Conservation (phyloP, 2,329 filamentous ascomycete species). For the Beauveria caledonica region DNA sequence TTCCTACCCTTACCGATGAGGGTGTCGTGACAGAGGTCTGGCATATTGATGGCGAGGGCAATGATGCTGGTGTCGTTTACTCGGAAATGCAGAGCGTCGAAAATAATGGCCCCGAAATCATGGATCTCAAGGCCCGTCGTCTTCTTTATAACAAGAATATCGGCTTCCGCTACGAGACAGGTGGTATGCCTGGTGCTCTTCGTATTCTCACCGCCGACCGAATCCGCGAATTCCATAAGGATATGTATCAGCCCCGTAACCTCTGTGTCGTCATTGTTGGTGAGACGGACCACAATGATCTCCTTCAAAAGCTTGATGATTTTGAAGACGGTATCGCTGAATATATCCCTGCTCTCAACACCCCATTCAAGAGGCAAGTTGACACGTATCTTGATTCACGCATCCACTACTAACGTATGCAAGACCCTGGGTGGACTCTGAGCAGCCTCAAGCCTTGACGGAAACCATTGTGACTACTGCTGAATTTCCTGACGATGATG, state of each 20-base stretch:
- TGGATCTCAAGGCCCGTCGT: conserved; percentile 73
- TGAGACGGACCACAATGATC: conserved; percentile 73
- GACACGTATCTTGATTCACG: not conserved
- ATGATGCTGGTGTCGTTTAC: conserved; percentile 95
- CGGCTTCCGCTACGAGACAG: conserved; percentile 96
- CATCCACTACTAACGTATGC: not conserved
- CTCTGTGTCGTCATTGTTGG: conserved; percentile 87
- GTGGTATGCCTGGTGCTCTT: conserved; percentile 88
- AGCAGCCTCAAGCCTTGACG: conserved; percentile 62
- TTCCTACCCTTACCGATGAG: conserved; percentile 87
- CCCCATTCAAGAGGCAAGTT: conserved; percentile 61
- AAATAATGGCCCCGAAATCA: conserved; percentile 74
- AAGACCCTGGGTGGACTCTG: conserved; percentile 82
- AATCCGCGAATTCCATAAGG: conserved; percentile 87
- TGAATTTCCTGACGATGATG: conserved; percentile 93
- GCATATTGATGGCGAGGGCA: conserved; percentile 85
- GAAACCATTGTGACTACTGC: conserved; percentile 69
- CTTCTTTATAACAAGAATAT: conserved; percentile 81
- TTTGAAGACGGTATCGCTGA: conserved; percentile 85
- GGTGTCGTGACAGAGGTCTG: conserved; percentile 94
- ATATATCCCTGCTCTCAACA: conserved; percentile 66
- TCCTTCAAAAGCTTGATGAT: conserved; percentile 72
- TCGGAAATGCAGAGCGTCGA: conserved; percentile 98
- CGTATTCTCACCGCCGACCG: conserved; percentile 78
- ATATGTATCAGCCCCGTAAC: conserved; percentile 98